A percentile compares a stretch with the other conserved stretches of the same genome.
These are phyloP conservation scores for Cronartium ribicola DNA, from an alignment of 1,284 basidiomycete species.

Conservation along the genomic window DNA sequence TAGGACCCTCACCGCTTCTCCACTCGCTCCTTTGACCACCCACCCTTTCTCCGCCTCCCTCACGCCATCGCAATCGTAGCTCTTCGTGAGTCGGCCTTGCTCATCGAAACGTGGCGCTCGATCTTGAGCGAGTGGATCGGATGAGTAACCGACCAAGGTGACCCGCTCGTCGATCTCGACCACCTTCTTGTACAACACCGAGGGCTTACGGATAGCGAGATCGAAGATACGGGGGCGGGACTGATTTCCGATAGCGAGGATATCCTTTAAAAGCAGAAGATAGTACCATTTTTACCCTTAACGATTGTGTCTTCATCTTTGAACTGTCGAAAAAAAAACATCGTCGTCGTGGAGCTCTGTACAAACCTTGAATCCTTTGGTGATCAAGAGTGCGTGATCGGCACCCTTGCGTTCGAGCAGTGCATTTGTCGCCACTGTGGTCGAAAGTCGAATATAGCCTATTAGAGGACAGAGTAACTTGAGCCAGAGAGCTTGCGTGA, in stretches of 20 bases:
- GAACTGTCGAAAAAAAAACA: neutral
- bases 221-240: conserved; percentile 66
- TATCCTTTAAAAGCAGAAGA: conserved; percentile 56
- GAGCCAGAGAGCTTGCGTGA: conserved; percentile 32
- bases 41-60: conserved; percentile 39
- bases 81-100: conserved; percentile 62
- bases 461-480: conserved; percentile 46
- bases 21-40: conserved; percentile 75
- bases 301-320: conserved; percentile 38
- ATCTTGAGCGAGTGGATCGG: conserved; percentile 72
- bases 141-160: conserved; percentile 85
- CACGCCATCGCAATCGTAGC: conserved; percentile 63
- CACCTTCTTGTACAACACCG: conserved; percentile 73
- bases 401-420: conserved; percentile 89
- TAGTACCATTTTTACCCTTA: conserved; percentile 48
- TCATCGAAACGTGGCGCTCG: conserved; percentile 71
- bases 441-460: conserved; percentile 89
- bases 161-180: conserved; percentile 91
- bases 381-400: conserved; percentile 84
- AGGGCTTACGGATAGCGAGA: conserved; percentile 58
- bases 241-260: conserved; percentile 87
- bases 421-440: conserved; percentile 94
- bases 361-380: conserved; percentile 65
- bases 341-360: conserved; percentile 51
- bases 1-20: conserved; percentile 84